These are phyloP conservation scores for Rhododendron griersonianum DNA, from an alignment of 148 eudicot species.

Conservation along the genomic window DNA sequence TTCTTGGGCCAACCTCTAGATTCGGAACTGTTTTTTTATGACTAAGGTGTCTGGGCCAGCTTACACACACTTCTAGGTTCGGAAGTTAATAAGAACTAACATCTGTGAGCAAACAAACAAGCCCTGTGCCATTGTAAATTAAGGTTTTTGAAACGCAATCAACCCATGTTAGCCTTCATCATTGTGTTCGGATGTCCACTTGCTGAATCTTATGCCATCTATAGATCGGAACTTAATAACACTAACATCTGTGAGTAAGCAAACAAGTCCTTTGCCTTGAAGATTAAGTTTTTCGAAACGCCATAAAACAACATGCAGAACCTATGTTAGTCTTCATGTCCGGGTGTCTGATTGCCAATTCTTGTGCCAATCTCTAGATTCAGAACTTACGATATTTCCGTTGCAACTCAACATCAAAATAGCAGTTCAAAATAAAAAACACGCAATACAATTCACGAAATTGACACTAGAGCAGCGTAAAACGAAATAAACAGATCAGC, in stretches of 20 bases:
- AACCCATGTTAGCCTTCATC: background rate
- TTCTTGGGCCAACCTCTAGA: background rate
- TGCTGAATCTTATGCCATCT: background rate
- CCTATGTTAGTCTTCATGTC: no score
- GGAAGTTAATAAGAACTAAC: background rate
- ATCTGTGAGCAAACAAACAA: background rate
- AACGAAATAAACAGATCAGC: conserved; percentile 7
- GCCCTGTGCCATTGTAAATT: background rate
- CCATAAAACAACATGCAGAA: background rate
- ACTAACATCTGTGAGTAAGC: background rate
- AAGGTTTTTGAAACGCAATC: background rate
- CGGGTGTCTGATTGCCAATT: background rate
- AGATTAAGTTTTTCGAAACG: background rate
- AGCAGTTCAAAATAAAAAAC: background rate
- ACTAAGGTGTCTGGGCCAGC: no score
- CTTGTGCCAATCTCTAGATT: background rate
- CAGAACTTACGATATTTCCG: background rate
- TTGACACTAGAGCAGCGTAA: background rate
- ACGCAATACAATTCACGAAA: background rate
- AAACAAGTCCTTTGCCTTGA: background rate
- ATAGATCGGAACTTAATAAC: background rate
- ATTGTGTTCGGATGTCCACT: background rate
- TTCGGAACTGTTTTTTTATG: background rate
- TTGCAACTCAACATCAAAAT: background rate
- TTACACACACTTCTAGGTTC: no score